Percentiles rank a stretch among this genome's conserved stretches.
These are phyloP conservation scores for Tylopilus sp. DNA, from an alignment of 768 basidiomycete species.

Conservation along the genomic window DNA sequence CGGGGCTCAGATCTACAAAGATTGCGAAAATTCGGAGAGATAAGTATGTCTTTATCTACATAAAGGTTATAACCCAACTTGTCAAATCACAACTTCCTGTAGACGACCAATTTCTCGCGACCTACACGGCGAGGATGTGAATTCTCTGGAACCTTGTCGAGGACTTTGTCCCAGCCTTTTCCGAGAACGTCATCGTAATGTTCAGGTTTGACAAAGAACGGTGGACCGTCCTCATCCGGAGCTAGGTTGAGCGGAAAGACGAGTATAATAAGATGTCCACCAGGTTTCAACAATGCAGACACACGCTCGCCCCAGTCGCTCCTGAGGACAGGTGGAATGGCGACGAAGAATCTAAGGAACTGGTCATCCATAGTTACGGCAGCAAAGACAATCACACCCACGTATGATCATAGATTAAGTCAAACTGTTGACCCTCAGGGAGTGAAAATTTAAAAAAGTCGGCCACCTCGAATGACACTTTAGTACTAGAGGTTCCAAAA, in stretches of 20 bases:
- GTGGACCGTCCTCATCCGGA: slow-evolving; percentile 52
- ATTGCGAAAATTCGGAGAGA: too few relatives aligned
- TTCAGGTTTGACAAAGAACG: slow-evolving; percentile 56
- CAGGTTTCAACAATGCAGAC: slow-evolving; percentile 51
- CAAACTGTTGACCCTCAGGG: slow-evolving; percentile 9
- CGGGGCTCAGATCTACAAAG: too few relatives aligned
- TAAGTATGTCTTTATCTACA: too few relatives aligned
- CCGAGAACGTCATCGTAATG: slow-evolving; percentile 52
- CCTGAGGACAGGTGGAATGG: slow-evolving; percentile 55
- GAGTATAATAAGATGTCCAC: slow-evolving; percentile 59
- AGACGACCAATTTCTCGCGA: slow-evolving; percentile 49
- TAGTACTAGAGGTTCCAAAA: neutral
- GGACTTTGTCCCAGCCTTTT: slow-evolving; percentile 48
- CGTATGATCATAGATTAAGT: slow-evolving; percentile 20
- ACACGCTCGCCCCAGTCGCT: slow-evolving; percentile 58
- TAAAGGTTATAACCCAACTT: neutral
- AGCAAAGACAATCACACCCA: neutral
- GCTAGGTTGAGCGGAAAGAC: slow-evolving; percentile 53
- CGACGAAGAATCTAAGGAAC: slow-evolving; percentile 51
- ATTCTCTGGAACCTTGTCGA: slow-evolving; percentile 48
- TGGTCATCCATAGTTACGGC: neutral
- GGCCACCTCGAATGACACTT: slow-evolving; percentile 17
- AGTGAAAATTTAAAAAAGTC: slow-evolving; percentile 22
- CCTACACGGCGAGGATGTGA: slow-evolving; percentile 42
- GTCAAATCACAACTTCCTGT: slow-evolving; percentile 3